phyloP scores from a whole-genome alignment of 768 basidiomycete genomes.

The Hypholoma fasciculare region DNA sequence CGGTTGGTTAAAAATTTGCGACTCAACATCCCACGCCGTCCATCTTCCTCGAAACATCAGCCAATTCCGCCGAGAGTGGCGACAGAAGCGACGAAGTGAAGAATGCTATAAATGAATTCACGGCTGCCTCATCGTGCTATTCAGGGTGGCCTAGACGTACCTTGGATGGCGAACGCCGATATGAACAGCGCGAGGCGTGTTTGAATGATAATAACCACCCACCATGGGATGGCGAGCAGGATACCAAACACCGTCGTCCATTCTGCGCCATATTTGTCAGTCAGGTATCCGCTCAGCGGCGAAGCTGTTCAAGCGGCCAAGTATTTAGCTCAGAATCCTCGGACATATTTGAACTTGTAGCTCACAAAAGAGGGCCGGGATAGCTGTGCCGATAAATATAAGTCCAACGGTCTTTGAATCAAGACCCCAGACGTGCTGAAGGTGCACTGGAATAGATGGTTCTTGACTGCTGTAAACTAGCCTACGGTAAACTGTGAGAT shows the following conservation, averaged over 20 bases:
- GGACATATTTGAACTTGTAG: background rate
- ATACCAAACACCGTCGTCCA: conserved; percentile 51
- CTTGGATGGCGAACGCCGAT: conserved; percentile 48
- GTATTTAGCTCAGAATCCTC: background rate
- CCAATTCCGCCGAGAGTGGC: conserved; percentile 67
- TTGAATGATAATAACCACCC: conserved; percentile 50
- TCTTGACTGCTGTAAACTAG: conserved; percentile 51
- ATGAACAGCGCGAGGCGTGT: conserved; percentile 48
- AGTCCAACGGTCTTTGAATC: conserved; percentile 56
- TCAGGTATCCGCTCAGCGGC: conserved; percentile 55
- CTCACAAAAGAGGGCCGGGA: conserved; percentile 68
- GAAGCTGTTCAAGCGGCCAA: conserved; percentile 40
- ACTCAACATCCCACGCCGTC: conserved; percentile 71
- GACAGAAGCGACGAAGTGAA: conserved; percentile 60
- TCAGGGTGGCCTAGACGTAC: conserved; percentile 33
- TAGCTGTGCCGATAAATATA: conserved; percentile 63
- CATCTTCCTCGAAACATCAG: conserved; percentile 53
- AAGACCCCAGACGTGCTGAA: conserved; percentile 49
- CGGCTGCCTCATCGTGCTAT: no score
- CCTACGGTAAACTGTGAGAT: conserved; percentile 26
- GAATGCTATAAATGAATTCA: conserved; percentile 42
- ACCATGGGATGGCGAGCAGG: conserved; percentile 63
- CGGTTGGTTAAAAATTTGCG: background rate
- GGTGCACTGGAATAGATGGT: conserved; percentile 56
- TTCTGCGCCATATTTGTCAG: conserved; percentile 58